Base-by-base conservation (phyloP, 768 basidiomycete species). In the Artomyces pyxidatus region DNA sequence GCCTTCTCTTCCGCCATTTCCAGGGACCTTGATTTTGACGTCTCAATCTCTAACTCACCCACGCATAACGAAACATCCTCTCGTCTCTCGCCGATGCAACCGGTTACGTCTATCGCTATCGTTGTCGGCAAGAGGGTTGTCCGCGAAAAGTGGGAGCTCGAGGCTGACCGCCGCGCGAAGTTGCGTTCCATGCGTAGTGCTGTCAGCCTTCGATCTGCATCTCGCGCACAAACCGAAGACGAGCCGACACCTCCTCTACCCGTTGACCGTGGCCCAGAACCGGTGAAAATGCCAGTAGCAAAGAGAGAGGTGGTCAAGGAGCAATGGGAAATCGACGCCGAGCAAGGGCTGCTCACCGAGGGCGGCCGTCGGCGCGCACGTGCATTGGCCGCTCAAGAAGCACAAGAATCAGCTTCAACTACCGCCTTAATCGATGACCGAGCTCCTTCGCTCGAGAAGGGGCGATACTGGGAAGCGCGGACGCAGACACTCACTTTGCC, bases 131-230 rank as follows among this genome's bases (percentile, higher is more conserved):
- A 87, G 67, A 74, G 72, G 55, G 68, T 87, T 22, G 58, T 85
- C 49, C 80, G 80, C 59, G 88, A 91, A 63, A 64, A 76, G 27
- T 90, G 88, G 88, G 89, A 91, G 60, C 54, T 91, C 11, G 87
- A 87, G 60, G 68, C 79, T 16, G 88, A 91, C n/a, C 71, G 71
- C 29, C 63, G 55, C 38, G 67, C 62, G 25, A 68, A 65, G 42
- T 63, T 45, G 47, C 53, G 53, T 39, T 35, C 50, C 28, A 57
- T 37, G 49, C 53, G 53, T 28, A 54, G 53, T 21, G 47, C 38
- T 9, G 47, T 22, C 10, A 55, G 45, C 62, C 61, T 57, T 59
- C 52, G 40, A 56, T 59, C 27, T 16, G 10, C 40, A 11, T 35
- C 53, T 10, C 14, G 30, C 12, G 50, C 44, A 16, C 37, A 48